phyloP scores from a whole-genome alignment of 106 monocot species.

The Dioscorea dumetorum region DNA sequence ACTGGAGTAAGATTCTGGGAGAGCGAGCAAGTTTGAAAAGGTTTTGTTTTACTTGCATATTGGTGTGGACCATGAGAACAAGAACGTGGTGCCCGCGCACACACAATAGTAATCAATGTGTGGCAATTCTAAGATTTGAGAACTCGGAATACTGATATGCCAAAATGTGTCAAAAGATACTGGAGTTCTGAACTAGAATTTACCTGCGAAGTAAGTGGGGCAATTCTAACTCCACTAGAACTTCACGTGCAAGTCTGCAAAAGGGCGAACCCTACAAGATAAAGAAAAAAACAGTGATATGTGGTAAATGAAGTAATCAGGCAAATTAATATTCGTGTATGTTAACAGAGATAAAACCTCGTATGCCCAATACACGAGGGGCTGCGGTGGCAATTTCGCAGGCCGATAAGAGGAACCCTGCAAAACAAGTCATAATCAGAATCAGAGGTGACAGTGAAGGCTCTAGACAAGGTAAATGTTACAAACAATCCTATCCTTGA shows the following conservation, averaged over 20 bases:
- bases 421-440: background rate
- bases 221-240: conserved; percentile 83
- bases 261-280: conserved; percentile 81
- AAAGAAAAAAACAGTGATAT: background rate
- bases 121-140: no score
- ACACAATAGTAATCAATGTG: no score
- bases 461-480: background rate
- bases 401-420: conserved; percentile 77
- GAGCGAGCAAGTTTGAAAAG: no score
- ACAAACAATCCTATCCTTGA: background rate
- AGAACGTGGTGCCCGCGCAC: no score
- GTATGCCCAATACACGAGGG: conserved; percentile 89
- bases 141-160: no score
- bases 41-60: no score
- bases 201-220: conserved; percentile 85
- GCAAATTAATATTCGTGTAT: background rate
- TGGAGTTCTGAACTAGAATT: background rate
- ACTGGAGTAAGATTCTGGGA: no score
- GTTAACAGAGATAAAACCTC: conserved; percentile 38
- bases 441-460: background rate
- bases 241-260: conserved; percentile 88
- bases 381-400: conserved; percentile 55
- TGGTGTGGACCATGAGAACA: no score
- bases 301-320: background rate
- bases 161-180: no score